Evolutionary conservation across 441 rosid genomes (phyloP), one percentile per base, ranked within the genome.

Genomic region (Populus tomentosa): DNA sequence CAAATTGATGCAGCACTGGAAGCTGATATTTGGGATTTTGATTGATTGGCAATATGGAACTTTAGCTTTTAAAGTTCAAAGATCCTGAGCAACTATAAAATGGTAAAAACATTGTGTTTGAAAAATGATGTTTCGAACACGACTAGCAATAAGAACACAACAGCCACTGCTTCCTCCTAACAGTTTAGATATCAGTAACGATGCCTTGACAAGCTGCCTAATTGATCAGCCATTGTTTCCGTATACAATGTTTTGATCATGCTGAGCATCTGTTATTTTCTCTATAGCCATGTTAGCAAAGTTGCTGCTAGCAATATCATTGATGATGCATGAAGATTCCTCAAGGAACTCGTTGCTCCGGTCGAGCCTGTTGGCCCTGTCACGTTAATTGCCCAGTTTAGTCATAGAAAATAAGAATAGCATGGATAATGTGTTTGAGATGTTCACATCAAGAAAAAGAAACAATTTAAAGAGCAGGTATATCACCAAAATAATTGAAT

Each of bases 291-390:
- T 53, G 66, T 23, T 16, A 33, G 21, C 20, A 73, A 65, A 32
- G 30, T 11, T 56, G 82, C 79, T 63, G 82, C 75, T 20, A 80
- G 10, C 36, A 66, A 21, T 46, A 61, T 42, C 35, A 35, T 13
- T 42, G 38, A 26, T n/a, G 70, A n/a, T 64, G 30, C 74, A 2
- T 23, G 35, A 73, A 75, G 73, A 13, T 59, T 70, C 38, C 35
- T 81, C 56, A 64, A 77, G 18, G 73, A 42, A 70, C 24, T 75
- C 28, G 74, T 21, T 32, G 28, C 42, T 63, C 38, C 63, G 35
- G 23, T 4, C 2, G 67, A 24, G 26, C 74, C 87, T 78, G 40
- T 1, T 36, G 40, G 40, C 10, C 10, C 40, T 36, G n/a, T 16
- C 65, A 36, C 21, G 26, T 7, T 10, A 3, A 69, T 10, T 26